These are phyloP conservation scores for Mrakia blollopis DNA, from an alignment of 768 basidiomycete genomes.

Conservation along the genomic window DNA sequence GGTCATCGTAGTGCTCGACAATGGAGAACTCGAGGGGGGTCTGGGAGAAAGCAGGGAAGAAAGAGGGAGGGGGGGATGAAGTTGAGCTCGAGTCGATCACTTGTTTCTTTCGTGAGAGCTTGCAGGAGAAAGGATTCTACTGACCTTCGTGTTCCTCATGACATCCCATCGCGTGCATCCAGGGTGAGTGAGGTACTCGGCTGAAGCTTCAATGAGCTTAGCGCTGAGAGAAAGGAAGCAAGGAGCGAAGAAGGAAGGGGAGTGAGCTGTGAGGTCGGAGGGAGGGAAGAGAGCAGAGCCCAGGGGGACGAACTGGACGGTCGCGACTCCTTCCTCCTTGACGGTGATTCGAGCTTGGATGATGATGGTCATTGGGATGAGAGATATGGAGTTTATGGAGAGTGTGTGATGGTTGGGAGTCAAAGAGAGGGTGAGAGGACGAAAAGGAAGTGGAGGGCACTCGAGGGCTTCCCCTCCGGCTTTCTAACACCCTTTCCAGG, in stretches of 20 bases:
- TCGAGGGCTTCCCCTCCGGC: no score
- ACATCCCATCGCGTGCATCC: background rate
- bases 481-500: no score
- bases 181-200: background rate
- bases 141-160: background rate
- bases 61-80: background rate
- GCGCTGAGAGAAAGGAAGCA: background rate
- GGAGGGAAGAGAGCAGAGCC: background rate
- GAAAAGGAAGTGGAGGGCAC: background rate
- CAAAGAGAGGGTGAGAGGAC: background rate
- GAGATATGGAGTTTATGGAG: background rate
- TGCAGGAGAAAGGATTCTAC: no score
- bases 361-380: background rate
- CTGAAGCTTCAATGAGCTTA: background rate
- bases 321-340: background rate
- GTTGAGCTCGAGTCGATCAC: no score
- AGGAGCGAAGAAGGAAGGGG: background rate
- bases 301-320: background rate
- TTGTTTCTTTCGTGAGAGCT: background rate
- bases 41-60: background rate
- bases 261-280: background rate
- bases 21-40: background rate
- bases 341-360: slow-evolving; percentile 1
- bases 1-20: background rate
- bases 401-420: background rate